Conservation (phyloP, 2,329 filamentous ascomycete genomes). For the Penicillium sp. region DNA sequence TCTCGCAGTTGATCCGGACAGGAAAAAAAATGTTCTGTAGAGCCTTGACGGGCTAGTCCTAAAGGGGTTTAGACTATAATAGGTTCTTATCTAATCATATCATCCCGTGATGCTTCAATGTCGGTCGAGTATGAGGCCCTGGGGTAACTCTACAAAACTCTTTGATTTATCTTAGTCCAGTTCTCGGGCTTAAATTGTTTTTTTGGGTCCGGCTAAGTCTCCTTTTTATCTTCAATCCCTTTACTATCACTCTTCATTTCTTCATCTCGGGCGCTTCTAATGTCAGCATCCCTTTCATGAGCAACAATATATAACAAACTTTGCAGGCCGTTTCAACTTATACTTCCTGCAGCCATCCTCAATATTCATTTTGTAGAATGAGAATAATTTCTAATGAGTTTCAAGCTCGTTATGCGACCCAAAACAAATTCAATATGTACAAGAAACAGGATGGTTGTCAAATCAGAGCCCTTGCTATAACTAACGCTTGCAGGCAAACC, state of each 20-base stretch:
- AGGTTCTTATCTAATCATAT: constrained; percentile 30
- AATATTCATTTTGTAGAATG: background rate
- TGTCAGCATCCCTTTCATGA: too few relatives aligned
- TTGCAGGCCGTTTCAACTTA: too few relatives aligned
- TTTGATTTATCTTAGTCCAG: background rate
- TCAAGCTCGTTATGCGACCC: too few relatives aligned
- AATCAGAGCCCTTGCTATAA: background rate
- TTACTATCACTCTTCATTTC: background rate
- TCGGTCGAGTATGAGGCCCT: background rate
- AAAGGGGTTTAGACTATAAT: constrained; percentile 21
- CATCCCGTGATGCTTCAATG: constrained; percentile 3
- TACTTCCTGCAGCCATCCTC: background rate
- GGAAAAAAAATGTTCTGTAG: constrained; percentile 40
- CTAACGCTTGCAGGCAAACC: too few relatives aligned
- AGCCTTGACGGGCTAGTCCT: constrained; percentile 28
- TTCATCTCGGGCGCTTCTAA: background rate
- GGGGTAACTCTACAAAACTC: background rate
- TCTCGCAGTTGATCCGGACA: constrained; percentile 25
- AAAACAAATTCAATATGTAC: background rate
- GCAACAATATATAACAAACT: background rate
- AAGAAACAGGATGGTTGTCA: background rate
- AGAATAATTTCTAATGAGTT: background rate
- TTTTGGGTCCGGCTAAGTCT: background rate
- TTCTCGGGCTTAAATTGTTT: background rate
- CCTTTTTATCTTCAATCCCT: too few relatives aligned